phyloP scores from a whole-genome alignment of 768 basidiomycete genomes.

The Gymnopilus junonius region DNA sequence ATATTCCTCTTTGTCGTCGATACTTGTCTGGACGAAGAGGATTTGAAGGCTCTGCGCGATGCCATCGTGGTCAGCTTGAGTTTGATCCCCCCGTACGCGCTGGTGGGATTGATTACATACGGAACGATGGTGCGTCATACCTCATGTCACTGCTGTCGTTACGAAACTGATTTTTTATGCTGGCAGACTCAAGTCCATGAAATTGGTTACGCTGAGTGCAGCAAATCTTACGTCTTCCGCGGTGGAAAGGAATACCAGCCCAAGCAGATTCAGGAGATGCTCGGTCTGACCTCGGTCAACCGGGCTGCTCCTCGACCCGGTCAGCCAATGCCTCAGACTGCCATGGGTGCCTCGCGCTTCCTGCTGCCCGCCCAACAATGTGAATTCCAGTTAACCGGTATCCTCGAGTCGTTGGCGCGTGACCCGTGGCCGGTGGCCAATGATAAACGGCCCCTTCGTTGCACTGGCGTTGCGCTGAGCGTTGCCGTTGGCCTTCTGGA shows the following conservation, averaged over 20 bases:
- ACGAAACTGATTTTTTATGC: neutral
- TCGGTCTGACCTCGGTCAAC: conserved; percentile 78
- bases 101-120: conserved; percentile 94
- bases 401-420: conserved; percentile 83
- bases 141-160: neutral
- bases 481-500: conserved; percentile 94
- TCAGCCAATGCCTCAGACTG: conserved; percentile 78
- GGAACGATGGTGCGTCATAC: conserved; percentile 86
- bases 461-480: conserved; percentile 93
- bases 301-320: conserved; percentile 88
- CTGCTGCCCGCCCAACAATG: conserved; percentile 89
- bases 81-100: conserved; percentile 89
- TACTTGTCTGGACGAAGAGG: conserved; percentile 94
- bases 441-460: conserved; percentile 90
- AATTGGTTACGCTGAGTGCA: conserved; percentile 94
- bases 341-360: conserved; percentile 89
- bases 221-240: conserved; percentile 98
- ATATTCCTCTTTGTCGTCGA: conserved; percentile 98
- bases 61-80: conserved; percentile 94
- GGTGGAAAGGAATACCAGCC: conserved; percentile 95
- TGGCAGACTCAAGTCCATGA: conserved; percentile 97
- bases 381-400: conserved; percentile 95
- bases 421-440: conserved; percentile 98
- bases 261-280: conserved; percentile 99
- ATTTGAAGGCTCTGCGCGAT: conserved; percentile 93